phyloP scores from a whole-genome alignment of 192 early-diverging fungal species.

The Allomyces macrogynus region DNA sequence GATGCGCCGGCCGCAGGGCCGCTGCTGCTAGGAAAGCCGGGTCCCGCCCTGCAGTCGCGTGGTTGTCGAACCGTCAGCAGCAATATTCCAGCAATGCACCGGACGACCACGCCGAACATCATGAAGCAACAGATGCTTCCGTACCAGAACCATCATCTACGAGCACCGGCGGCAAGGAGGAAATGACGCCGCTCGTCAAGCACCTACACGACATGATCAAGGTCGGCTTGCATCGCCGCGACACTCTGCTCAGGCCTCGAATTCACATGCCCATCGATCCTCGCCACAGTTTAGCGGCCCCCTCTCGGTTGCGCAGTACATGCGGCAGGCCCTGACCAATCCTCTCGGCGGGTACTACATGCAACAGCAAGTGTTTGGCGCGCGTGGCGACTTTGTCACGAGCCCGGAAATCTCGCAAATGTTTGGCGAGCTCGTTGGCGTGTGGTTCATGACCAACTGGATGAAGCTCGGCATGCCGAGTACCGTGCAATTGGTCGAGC shows the following conservation, averaged over 20 bases:
- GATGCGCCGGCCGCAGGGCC: no score
- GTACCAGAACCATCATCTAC: no score
- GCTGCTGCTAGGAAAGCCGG: no score
- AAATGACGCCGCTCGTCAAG: constrained; percentile 27
- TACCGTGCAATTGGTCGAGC: constrained; percentile 40
- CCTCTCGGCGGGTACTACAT: constrained; percentile 88
- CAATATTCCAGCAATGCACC: no score
- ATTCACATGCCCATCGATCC: not conserved
- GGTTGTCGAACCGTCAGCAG: no score
- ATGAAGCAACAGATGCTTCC: no score
- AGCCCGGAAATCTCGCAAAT: constrained; percentile 95
- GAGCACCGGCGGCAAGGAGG: constrained; percentile 19
- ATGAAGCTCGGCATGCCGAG: constrained; percentile 37
- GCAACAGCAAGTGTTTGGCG: constrained; percentile 73
- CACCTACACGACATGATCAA: constrained; percentile 24
- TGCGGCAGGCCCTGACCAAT: constrained; percentile 68
- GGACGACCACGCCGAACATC: no score
- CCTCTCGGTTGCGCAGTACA: constrained; percentile 58
- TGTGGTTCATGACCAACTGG: constrained; percentile 82
- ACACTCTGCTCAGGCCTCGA: not conserved
- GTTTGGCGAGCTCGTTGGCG: constrained; percentile 83
- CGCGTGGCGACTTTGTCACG: constrained; percentile 80
- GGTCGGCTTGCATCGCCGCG: not conserved
- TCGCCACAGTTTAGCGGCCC: not conserved
- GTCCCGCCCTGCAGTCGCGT: no score